Conservation (phyloP, 1,139 yeast species). For the Trichomonascaceae sp. region DNA sequence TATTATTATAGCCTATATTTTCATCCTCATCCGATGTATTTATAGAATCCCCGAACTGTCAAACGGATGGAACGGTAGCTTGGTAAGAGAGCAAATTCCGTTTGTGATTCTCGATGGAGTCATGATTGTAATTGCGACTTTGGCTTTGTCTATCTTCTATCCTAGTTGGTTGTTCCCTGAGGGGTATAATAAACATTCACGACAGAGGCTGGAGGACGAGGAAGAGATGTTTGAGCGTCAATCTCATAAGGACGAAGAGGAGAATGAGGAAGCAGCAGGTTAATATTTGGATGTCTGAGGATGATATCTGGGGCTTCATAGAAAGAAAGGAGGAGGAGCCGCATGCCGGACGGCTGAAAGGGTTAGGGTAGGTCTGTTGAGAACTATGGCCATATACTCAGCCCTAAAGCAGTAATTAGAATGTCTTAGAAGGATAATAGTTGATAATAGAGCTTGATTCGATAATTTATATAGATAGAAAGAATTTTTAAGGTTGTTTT, state of each 20-base stretch:
- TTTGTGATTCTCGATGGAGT: constrained; percentile 73
- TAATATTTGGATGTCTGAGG: not conserved
- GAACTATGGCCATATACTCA: too few species aligned
- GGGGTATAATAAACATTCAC: not conserved
- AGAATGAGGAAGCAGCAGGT: not conserved
- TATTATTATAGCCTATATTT: constrained; percentile 41
- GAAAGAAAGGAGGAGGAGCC: too few species aligned
- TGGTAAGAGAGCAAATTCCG: constrained; percentile 65
- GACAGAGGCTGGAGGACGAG: not conserved
- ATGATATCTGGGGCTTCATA: too few species aligned
- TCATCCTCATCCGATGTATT: constrained; percentile 63
- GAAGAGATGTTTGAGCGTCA: not conserved
- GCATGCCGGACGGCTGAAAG: not conserved
- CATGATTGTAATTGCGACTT: constrained; percentile 49
- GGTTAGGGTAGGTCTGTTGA: not conserved
- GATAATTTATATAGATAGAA: too few species aligned
- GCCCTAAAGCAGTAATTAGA: too few species aligned
- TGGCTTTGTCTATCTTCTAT: constrained; percentile 48
- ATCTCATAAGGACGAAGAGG: not conserved
- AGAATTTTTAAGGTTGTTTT: too few species aligned
- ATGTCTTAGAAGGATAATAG: too few species aligned
- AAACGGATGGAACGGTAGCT: constrained; percentile 69
- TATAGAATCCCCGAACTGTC: constrained; percentile 77
- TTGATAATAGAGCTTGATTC: too few species aligned
- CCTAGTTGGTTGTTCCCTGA: constrained; percentile 34